Evolutionary conservation across 208 protist genomes (phyloP).

Genomic region (Phytomonas francai): DNA sequence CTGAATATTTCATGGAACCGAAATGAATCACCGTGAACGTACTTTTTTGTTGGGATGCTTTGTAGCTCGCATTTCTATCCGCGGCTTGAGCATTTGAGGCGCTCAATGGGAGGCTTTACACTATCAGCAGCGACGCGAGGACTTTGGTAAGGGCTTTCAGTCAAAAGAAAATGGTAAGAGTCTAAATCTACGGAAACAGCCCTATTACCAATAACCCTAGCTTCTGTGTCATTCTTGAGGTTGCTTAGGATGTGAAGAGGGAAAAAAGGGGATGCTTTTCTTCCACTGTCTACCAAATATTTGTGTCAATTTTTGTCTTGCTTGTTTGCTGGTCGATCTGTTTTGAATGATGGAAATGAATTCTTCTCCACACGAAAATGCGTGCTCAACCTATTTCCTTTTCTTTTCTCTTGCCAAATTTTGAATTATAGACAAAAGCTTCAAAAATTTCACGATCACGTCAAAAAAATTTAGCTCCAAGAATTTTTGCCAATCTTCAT

Average conservation of each 20-base stretch:
- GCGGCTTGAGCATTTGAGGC: neutral
- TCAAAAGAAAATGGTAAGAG: too few relatives aligned
- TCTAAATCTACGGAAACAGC: too few relatives aligned
- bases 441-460: neutral
- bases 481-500: slow-evolving; percentile 2
- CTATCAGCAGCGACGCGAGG: neutral
- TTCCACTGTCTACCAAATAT: neutral
- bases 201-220: too few relatives aligned
- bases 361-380: neutral
- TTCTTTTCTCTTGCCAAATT: neutral
- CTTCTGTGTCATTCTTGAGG: too few relatives aligned
- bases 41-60: neutral
- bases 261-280: neutral
- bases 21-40: neutral
- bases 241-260: neutral
- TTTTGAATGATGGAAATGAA: neutral
- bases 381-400: neutral
- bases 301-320: slow-evolving; percentile 8
- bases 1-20: neutral
- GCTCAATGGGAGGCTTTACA: neutral
- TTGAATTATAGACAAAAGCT: neutral
- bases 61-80: neutral
- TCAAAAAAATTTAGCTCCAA: neutral
- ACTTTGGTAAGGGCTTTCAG: neutral
- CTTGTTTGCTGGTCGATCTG: neutral